Evolutionary conservation across 768 basidiomycete species (phyloP).

Genomic region (Artomyces pyxidatus): DNA sequence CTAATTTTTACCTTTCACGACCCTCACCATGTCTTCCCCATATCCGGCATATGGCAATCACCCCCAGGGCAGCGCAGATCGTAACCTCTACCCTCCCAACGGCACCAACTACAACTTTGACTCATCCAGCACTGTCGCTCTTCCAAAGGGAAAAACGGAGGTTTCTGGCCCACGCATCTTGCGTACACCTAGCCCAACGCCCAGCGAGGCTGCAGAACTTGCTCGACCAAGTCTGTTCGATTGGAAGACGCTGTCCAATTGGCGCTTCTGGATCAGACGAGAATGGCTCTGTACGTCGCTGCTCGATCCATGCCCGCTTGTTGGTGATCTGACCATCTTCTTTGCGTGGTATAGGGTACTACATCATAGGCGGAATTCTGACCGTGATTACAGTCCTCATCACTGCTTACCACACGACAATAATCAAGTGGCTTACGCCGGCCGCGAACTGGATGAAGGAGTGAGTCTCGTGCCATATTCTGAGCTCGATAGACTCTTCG

Average conservation of each 20-base stretch:
- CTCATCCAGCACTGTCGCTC: slow-evolving; percentile 4
- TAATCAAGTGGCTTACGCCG: slow-evolving; percentile 63
- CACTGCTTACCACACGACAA: slow-evolving; percentile 41
- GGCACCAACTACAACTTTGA: neutral
- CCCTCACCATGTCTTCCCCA: slow-evolving; percentile 10
- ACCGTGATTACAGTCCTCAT: slow-evolving; percentile 30
- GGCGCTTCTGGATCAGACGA: slow-evolving; percentile 26
- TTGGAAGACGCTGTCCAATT: slow-evolving; percentile 22
- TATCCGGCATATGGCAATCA: slow-evolving; percentile 15
- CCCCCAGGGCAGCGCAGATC: neutral
- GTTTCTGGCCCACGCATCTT: neutral
- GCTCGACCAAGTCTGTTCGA: slow-evolving; percentile 20
- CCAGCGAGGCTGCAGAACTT: slow-evolving; percentile 26
- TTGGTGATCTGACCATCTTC: neutral
- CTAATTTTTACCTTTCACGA: neutral
- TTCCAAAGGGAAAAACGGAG: slow-evolving; percentile 5
- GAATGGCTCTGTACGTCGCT: slow-evolving; percentile 27
- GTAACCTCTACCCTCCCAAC: slow-evolving; percentile 12
- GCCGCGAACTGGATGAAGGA: slow-evolving; percentile 55
- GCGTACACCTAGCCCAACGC: slow-evolving; percentile 30
- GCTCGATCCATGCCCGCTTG: neutral
- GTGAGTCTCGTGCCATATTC: no score
- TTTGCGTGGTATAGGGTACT: slow-evolving; percentile 23
- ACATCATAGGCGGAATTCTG: slow-evolving; percentile 22
- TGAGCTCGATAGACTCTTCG: no score